Conservation (phyloP, 768 basidiomycete species). For the Termitomyces sp. region DNA sequence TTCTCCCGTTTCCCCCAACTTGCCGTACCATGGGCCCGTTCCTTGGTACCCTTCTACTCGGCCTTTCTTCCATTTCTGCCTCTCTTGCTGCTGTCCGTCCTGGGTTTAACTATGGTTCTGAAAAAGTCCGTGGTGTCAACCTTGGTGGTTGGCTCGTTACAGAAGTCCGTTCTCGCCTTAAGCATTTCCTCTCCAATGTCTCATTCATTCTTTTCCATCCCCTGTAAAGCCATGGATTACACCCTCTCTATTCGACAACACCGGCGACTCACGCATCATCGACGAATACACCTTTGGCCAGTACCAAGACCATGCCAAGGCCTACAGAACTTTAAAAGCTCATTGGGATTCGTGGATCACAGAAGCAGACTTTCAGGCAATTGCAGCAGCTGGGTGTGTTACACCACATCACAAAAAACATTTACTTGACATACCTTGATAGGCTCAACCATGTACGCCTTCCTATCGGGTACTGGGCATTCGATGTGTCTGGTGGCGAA, state of each 20-base stretch:
- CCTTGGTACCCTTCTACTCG: conserved; percentile 15
- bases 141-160: conserved; percentile 57
- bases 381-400: conserved; percentile 67
- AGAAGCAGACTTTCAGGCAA: conserved; percentile 68
- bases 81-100: conserved; percentile 31
- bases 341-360: conserved; percentile 88
- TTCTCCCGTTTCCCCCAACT: background rate
- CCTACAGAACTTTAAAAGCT: conserved; percentile 40
- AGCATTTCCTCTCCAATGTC: background rate
- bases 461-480: conserved; percentile 90
- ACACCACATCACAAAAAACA: background rate
- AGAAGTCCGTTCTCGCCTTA: conserved; percentile 25
- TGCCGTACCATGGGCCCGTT: conserved; percentile 9
- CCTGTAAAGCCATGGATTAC: conserved; percentile 65
- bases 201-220: conserved; percentile 3
- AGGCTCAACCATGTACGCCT: conserved; percentile 80
- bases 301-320: conserved; percentile 46
- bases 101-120: conserved; percentile 66
- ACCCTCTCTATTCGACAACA: conserved; percentile 67
- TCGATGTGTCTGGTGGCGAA: conserved; percentile 73
- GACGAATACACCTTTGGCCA: conserved; percentile 80
- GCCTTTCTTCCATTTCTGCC: conserved; percentile 24
- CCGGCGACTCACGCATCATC: conserved; percentile 50
- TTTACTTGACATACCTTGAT: conserved; percentile 4
- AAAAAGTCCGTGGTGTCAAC: conserved; percentile 80